Conservation (phyloP, 305 asterid species). For the Fraxinus latifolia region DNA sequence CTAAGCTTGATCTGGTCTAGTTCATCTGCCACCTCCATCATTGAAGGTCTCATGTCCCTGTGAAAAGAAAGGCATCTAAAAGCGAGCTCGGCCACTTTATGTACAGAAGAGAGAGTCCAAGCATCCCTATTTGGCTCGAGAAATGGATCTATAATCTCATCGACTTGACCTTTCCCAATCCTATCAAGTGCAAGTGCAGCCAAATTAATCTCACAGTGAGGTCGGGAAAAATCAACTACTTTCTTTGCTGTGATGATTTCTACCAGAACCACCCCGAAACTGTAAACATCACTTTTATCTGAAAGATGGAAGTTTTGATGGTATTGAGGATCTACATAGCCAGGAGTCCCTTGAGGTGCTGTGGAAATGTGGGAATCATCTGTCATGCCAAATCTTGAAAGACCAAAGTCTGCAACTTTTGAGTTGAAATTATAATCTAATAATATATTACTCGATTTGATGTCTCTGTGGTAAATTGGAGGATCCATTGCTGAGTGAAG, state of each 20-base stretch:
- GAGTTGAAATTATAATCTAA: slow-evolving; percentile 72
- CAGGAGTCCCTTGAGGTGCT: slow-evolving; percentile 98
- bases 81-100: slow-evolving; percentile 86
- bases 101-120: slow-evolving; percentile 85
- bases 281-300: slow-evolving; percentile 92
- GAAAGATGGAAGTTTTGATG: slow-evolving; percentile 96
- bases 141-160: slow-evolving; percentile 80
- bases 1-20: slow-evolving; percentile 76
- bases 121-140: slow-evolving; percentile 88
- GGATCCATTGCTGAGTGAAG: slow-evolving; percentile 82
- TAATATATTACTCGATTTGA: slow-evolving; percentile 86
- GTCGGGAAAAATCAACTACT: slow-evolving; percentile 82
- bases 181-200: slow-evolving; percentile 85
- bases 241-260: slow-evolving; percentile 82
- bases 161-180: slow-evolving; percentile 77
- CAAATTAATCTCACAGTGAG: slow-evolving; percentile 73
- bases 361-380: slow-evolving; percentile 94
- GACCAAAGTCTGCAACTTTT: slow-evolving; percentile 91
- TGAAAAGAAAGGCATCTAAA: slow-evolving; percentile 92
- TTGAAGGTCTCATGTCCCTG: slow-evolving; percentile 88
- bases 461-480: slow-evolving; percentile 89
- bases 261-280: slow-evolving; percentile 89
- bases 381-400: slow-evolving; percentile 83
- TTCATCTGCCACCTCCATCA: slow-evolving; percentile 95
- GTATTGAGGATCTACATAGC: slow-evolving; percentile 92